phyloP scores from a whole-genome alignment of 2,329 filamentous ascomycete species.

The Aspergillus quadricinctus region DNA sequence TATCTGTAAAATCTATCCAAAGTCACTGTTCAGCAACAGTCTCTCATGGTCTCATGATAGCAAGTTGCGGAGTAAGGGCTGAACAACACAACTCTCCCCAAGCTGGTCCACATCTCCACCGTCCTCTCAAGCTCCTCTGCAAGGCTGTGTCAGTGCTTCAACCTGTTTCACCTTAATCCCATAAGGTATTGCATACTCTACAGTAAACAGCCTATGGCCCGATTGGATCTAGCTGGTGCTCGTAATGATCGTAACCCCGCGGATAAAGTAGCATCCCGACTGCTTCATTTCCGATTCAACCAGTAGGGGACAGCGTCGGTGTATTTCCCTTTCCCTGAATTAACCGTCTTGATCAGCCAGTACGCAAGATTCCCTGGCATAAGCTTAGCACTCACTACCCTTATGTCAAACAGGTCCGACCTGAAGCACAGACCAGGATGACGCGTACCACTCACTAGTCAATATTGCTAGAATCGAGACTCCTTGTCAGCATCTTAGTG shows the following conservation, averaged over 20 bases:
- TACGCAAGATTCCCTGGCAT: neutral
- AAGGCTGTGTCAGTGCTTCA: neutral
- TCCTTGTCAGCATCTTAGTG: neutral
- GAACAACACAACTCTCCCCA: too few species aligned
- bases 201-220: neutral
- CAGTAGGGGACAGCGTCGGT: neutral
- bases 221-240: too few species aligned
- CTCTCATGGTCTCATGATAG: too few species aligned
- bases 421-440: neutral
- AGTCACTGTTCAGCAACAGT: too few species aligned
- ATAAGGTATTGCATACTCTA: neutral
- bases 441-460: neutral
- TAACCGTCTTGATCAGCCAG: neutral
- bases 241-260: too few species aligned
- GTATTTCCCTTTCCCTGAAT: neutral
- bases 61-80: too few species aligned
- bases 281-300: neutral
- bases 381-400: neutral
- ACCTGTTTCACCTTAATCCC: neutral
- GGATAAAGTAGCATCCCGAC: neutral
- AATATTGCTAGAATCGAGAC: neutral
- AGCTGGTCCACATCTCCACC: too few species aligned
- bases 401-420: neutral
- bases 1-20: too few species aligned
- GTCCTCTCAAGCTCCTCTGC: too few species aligned